These are phyloP conservation scores for Gonium pectorale DNA, from an alignment of 139 green algal genomes.

Conservation along the genomic window DNA sequence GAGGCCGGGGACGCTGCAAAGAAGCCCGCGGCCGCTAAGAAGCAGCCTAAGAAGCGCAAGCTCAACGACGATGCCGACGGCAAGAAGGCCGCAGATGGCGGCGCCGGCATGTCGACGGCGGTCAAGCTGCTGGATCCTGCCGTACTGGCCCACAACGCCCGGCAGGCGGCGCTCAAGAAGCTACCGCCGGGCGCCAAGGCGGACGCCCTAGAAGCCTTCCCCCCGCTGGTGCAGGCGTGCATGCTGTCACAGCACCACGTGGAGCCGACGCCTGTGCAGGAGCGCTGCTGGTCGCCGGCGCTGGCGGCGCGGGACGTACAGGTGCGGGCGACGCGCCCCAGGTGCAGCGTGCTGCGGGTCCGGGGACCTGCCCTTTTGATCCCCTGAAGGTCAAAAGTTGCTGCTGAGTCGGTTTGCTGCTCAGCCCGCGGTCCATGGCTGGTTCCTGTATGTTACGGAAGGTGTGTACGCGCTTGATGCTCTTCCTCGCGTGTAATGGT, in stretches of 20 bases:
- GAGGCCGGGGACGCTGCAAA: neutral
- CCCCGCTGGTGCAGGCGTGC: conserved; percentile 61
- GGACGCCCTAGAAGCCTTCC: conserved; percentile 49
- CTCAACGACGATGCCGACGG: neutral
- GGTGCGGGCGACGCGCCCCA: conserved; percentile 57
- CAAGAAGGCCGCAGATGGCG: neutral
- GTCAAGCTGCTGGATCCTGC: conserved; percentile 49
- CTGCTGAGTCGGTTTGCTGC: too few relatives aligned
- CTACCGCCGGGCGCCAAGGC: neutral
- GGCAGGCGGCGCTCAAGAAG: neutral
- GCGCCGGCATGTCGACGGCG: conserved; percentile 42
- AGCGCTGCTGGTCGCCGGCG: conserved; percentile 45
- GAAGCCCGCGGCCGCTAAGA: neutral
- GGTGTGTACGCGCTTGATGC: too few relatives aligned
- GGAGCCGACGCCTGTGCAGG: conserved; percentile 83
- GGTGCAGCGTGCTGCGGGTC: too few relatives aligned
- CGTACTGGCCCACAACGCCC: conserved; percentile 16
- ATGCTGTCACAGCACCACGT: conserved; percentile 73
- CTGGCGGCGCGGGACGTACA: conserved; percentile 54
- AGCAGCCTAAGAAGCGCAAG: conserved; percentile 19
- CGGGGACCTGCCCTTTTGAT: too few relatives aligned
- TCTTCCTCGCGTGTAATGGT: too few relatives aligned
- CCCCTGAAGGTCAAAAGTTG: too few relatives aligned
- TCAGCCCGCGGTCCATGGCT: too few relatives aligned
- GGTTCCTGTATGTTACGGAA: too few relatives aligned